Percentiles rank a stretch among this genome's conserved stretches.
Conservation (phyloP, 331 rosid species). For the Stylosanthes scabra region DNA sequence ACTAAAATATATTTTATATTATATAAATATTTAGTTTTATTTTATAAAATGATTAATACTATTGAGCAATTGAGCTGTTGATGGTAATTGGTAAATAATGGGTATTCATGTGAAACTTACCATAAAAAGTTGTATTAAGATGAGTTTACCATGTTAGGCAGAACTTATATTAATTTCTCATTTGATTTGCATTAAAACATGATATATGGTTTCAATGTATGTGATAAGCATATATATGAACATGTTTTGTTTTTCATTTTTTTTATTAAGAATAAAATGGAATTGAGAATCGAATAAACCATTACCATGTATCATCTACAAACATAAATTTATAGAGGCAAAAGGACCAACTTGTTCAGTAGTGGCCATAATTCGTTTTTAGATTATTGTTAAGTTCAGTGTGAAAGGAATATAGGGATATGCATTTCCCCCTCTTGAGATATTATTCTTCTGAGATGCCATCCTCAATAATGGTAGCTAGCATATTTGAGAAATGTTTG, state of each 20-base stretch:
- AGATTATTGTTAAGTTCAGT: not conserved
- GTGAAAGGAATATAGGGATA: constrained; percentile 23
- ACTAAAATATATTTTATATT: too few species aligned
- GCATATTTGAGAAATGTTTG: too few species aligned
- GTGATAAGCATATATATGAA: too few species aligned
- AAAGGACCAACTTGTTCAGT: constrained; percentile 8
- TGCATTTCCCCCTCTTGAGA: not conserved
- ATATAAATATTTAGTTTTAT: too few species aligned
- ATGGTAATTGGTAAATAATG: not conserved
- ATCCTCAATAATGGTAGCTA: constrained; percentile 1
- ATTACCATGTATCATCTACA: not conserved
- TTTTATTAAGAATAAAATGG: too few species aligned
- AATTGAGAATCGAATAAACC: not conserved
- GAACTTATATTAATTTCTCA: not conserved
- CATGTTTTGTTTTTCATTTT: too few species aligned
- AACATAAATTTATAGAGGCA: not conserved
- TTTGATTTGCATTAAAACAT: not conserved
- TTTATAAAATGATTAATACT: not conserved
- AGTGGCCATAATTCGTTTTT: not conserved
- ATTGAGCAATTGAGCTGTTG: not conserved
- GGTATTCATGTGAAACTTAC: not conserved
- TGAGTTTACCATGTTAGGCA: not conserved
- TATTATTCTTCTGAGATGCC: constrained; percentile 30
- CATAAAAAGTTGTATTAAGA: not conserved
- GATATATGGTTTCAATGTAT: too few species aligned